Base-by-base conservation (phyloP, 345 rosid genomes). In the Pistacia vera region DNA sequence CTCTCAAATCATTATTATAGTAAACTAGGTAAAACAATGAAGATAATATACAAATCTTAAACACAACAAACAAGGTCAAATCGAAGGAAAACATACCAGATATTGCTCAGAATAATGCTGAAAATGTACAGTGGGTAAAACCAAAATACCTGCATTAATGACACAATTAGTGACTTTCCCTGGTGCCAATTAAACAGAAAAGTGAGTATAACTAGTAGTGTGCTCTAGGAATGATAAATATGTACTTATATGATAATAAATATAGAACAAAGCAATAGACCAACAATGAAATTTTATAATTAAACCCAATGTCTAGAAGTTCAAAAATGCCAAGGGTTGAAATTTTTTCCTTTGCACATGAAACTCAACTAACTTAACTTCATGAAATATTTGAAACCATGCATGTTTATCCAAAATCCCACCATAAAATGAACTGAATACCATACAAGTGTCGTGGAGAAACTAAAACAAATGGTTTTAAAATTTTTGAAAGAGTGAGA, bases 71-170 rank as follows among this genome's bases (percentile, higher is more conserved):
- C 12, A 56, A 36, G 67, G 72, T 2, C 44, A 59, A 55, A n/a
- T 14, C 13, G 51, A 68, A 22, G 20, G 56, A 68, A 38, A 75
- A 67, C 17, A 10, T 89, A 93, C 99, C 99, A 96, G 38, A 96
- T 78, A 75, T 79, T 81, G 82, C 99, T 96, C 63, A 93, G 84
- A 72, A 96, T 83, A 77, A 96, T 69, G 93, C 99, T 91, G 86
- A 92, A 90, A 64, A 89, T 62, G 81, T 96, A 96, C 78, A 96
- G 28, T 0, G 99, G 99, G 81, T 91, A 96, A 90, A 96, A 92
- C 99, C 99, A 96, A 82, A 91, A 88, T 0, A 96, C 86, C 99
- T 96, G 92, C 85, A 81, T 63, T 25, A 56, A 76, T 1, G 67
- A 73, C 61, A 13, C 60, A 63, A 73, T 13, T 58, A 71, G 30